Base-by-base conservation (phyloP, 768 basidiomycete genomes). In the Lactarius evosmus region DNA sequence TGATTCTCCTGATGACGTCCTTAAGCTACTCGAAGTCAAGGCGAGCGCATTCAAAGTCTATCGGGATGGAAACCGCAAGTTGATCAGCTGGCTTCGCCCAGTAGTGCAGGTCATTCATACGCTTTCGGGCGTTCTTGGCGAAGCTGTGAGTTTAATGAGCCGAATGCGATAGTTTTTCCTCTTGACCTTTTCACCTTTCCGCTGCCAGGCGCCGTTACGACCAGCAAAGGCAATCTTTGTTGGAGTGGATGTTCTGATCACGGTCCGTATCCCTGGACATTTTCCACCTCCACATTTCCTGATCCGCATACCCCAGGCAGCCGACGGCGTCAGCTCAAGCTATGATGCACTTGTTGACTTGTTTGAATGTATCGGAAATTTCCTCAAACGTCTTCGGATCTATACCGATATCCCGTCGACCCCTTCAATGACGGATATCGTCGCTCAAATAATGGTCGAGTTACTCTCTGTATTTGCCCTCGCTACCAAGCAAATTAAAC, bases 401-500 rank as follows among this genome's bases (percentile, higher is more conserved):
- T 62, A 57, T 57, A 51, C 46, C 9, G 22, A 17, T 29, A 7
- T 56, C 27, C 36, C 55, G 16, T 29, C 19, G 22, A 38, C 61
- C 8, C 1, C 46, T 9, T 17, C 34, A n/a, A 41, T 62, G 46
- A 40, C 16, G 19, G 19, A 34, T 6, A 25, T 56, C 3, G 5
- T 56, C 4, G 29, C 32, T 4, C 49, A 50, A 22, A 50, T 62
- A 16, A 29, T 62, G 7, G 55, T 25, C 5, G 54, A 62, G 38
- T 33, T 62, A 11, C 33, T 62, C 14, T 38, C 34, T 6, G 56
- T 33, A 0, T 33, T 62, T 2, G 54, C 61, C n/a, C 34, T 62
- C 9, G 61, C 61, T 2, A 56, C 55, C 2, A 50, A 50, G 27
- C 33, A 62, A 14, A 46, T 62, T 34, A 38, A 40, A 5, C 61